phyloP scores from a whole-genome alignment of 768 basidiomycete genomes.

The Ephemerocybe angulata region DNA sequence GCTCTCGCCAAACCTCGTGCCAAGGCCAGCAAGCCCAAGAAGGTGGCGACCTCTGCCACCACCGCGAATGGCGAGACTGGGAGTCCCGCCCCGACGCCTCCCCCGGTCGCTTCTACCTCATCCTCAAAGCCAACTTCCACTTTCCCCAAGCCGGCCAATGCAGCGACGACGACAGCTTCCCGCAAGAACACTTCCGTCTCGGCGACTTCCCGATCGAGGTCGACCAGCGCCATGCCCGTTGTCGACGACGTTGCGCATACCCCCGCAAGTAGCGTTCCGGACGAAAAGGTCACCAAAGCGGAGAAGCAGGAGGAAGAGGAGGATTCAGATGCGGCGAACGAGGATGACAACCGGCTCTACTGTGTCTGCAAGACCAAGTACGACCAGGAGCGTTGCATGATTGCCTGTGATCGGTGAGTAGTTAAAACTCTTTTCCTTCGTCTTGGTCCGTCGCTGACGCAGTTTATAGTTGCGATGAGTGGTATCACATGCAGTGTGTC shows the following conservation, averaged over 20 bases:
- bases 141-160: constrained; percentile 16
- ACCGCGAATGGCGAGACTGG: constrained; percentile 23
- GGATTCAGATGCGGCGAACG: constrained; percentile 37
- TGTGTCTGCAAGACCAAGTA: constrained; percentile 87
- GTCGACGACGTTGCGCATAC: constrained; percentile 24
- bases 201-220: constrained; percentile 56
- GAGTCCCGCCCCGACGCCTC: not conserved
- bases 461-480: constrained; percentile 76
- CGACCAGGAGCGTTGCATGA: constrained; percentile 86
- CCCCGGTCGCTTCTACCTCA: constrained; percentile 13
- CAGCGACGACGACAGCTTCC: constrained; percentile 15
- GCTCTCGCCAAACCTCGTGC: not conserved
- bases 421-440: constrained; percentile 3
- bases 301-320: constrained; percentile 48
- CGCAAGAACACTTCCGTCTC: constrained; percentile 30
- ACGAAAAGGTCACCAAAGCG: constrained; percentile 25
- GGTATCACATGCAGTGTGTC: constrained; percentile 90
- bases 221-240: constrained; percentile 65
- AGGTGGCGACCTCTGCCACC: constrained; percentile 7
- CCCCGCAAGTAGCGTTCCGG: constrained; percentile 2
- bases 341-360: constrained; percentile 70
- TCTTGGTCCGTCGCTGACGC: not conserved
- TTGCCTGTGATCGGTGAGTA: constrained; percentile 85
- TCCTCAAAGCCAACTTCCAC: constrained; percentile 9
- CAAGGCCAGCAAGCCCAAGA: constrained; percentile 12